phyloP scores from a whole-genome alignment of 2,329 filamentous ascomycete species.

The Colletotrichum navitas region DNA sequence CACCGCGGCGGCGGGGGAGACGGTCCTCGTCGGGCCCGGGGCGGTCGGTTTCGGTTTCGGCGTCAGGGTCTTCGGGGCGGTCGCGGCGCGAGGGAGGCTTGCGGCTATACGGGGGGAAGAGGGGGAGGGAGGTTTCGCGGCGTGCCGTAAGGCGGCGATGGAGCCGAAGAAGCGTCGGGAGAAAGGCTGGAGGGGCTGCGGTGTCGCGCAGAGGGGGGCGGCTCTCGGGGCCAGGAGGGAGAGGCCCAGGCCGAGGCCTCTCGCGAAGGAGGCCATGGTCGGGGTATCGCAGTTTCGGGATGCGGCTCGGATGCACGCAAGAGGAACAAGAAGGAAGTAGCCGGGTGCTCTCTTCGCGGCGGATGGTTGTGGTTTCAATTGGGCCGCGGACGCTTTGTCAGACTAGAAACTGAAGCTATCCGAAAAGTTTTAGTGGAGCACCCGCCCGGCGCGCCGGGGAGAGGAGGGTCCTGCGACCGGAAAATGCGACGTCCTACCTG shows the following conservation, averaged over 20 bases:
- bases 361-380: slow-evolving; percentile 16
- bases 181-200: neutral
- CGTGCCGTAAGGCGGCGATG: slow-evolving; percentile 16
- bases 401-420: slow-evolving; percentile 40
- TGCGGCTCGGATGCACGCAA: neutral
- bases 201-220: slow-evolving; percentile 23
- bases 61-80: slow-evolving; percentile 4
- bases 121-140: slow-evolving; percentile 9
- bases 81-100: neutral
- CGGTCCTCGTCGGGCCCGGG: neutral
- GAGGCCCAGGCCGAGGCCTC: slow-evolving; percentile 36
- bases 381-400: slow-evolving; percentile 13
- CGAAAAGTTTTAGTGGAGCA: slow-evolving; percentile 41
- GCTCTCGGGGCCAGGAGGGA: slow-evolving; percentile 24
- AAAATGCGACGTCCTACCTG: slow-evolving; percentile 24
- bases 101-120: neutral
- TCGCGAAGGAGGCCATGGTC: slow-evolving; percentile 33
- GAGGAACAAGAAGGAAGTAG: neutral
- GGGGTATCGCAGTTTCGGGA: neutral
- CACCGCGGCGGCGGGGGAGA: neutral
- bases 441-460: neutral
- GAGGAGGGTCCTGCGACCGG: neutral
- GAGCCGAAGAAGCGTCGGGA: slow-evolving; percentile 31
- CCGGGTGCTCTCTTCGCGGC: neutral
- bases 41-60: neutral